Evolutionary conservation across 441 rosid species (phyloP).

Genomic region (Metrosideros polymorpha): DNA sequence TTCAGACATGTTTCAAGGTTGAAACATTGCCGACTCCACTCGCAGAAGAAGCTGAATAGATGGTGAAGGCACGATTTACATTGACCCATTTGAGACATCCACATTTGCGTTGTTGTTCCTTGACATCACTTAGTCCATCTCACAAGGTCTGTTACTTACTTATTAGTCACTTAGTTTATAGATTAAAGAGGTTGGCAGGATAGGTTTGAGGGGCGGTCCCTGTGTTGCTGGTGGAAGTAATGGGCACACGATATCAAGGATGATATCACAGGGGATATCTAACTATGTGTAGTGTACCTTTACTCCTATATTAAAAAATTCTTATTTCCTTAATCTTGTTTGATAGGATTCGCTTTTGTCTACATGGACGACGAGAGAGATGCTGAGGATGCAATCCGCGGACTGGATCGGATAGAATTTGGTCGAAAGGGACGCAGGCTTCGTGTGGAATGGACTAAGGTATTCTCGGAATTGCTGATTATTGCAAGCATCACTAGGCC

Average conservation of each 20-base stretch:
- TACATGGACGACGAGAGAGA: slow-evolving; percentile 98
- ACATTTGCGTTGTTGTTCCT: slow-evolving; percentile 79
- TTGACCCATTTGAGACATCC: slow-evolving; percentile 77
- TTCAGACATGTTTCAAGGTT: slow-evolving; percentile 4
- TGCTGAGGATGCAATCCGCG: slow-evolving; percentile 93
- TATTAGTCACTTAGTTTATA: slow-evolving; percentile 58
- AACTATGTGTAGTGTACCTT: not conserved
- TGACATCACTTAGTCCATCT: slow-evolving; percentile 73
- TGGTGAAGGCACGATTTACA: slow-evolving; percentile 61
- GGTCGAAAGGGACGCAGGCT: slow-evolving; percentile 96
- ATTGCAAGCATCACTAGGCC: not conserved
- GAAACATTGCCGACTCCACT: not conserved
- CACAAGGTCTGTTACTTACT: slow-evolving; percentile 91
- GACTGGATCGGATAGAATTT: slow-evolving; percentile 71
- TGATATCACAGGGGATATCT: not conserved
- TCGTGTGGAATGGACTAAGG: slow-evolving; percentile 98
- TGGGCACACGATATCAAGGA: not conserved
- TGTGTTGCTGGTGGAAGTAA: slow-evolving; percentile 15
- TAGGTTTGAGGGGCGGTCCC: slow-evolving; percentile 21
- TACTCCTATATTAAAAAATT: not conserved
- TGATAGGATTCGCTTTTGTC: slow-evolving; percentile 80
- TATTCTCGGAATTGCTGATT: not conserved
- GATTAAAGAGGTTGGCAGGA: slow-evolving; percentile 45
- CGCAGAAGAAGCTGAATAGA: slow-evolving; percentile 55
- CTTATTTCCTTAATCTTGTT: not conserved